Evolutionary conservation across 495 filamentous ascomycete genomes (phyloP).

Genomic region (Trichocladium uniseriatum): DNA sequence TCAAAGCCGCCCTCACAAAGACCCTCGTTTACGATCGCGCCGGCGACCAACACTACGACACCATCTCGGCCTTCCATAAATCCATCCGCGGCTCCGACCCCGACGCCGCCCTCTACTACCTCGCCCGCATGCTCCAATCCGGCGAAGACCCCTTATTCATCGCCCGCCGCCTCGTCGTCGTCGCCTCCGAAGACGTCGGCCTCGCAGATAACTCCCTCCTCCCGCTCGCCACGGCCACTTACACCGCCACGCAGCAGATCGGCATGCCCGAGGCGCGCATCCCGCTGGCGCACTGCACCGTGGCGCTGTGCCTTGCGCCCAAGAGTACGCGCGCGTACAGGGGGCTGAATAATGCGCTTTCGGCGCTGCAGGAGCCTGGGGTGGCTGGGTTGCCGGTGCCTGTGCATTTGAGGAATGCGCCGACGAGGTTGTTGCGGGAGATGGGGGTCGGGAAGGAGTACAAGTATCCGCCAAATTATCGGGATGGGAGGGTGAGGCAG

Average conservation of each 20-base stretch:
- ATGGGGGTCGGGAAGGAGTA: constrained; percentile 84
- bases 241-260: constrained; percentile 77
- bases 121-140: constrained; percentile 90
- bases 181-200: constrained; percentile 87
- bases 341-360: constrained; percentile 67
- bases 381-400: constrained; percentile 73
- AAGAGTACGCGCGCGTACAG: constrained; percentile 85
- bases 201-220: constrained; percentile 83
- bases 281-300: constrained; percentile 76
- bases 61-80: constrained; percentile 95
- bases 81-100: constrained; percentile 79
- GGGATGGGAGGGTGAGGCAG: constrained; percentile 75
- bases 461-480: constrained; percentile 91
- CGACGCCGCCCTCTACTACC: constrained; percentile 85
- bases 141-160: constrained; percentile 93
- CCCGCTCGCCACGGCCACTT: constrained; percentile 71
- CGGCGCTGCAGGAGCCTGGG: constrained; percentile 66
- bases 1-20: constrained; percentile 75
- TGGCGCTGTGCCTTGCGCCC: constrained; percentile 69
- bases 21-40: constrained; percentile 91
- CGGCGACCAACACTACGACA: constrained; percentile 93
- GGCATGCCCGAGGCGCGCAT: constrained; percentile 93
- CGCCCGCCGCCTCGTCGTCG: constrained; percentile 81
- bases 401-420: constrained; percentile 82
- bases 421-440: constrained; percentile 86